Conservation (phyloP, 345 rosid genomes). For the Eucalyptus microcorys region DNA sequence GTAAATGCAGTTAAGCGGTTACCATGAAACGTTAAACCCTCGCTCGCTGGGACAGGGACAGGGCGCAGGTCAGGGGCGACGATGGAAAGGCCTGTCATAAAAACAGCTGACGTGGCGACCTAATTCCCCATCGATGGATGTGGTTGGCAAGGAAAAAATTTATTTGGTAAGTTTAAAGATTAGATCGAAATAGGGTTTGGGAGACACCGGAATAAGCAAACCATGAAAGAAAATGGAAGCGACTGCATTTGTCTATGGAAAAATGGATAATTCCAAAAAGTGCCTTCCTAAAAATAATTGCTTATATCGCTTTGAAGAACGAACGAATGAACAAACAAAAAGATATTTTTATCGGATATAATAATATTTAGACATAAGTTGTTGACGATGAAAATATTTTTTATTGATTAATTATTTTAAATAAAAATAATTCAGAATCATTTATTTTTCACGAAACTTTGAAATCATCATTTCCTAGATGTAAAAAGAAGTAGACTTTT, state of each 20-base stretch:
- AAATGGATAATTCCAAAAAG: no score
- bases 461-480: no score
- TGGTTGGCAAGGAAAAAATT: no score
- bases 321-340: no score
- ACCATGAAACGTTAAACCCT: not conserved
- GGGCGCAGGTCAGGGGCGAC: no score
- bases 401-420: no score
- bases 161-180: not conserved
- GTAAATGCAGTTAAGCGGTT: not conserved
- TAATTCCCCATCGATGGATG: not conserved
- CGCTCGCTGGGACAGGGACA: not conserved
- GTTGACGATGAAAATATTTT: no score
- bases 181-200: not conserved
- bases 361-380: fast-evolving
- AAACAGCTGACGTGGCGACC: not conserved
- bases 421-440: fast-evolving
- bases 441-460: no score
- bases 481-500: no score
- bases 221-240: not conserved
- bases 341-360: fast-evolving
- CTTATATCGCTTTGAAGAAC: fast-evolving
- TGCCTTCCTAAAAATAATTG: no score
- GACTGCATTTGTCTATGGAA: no score
- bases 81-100: not conserved
- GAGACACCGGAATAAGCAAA: not conserved